phyloP scores from a whole-genome alignment of 441 rosid species.

The Brassica balearica region DNA sequence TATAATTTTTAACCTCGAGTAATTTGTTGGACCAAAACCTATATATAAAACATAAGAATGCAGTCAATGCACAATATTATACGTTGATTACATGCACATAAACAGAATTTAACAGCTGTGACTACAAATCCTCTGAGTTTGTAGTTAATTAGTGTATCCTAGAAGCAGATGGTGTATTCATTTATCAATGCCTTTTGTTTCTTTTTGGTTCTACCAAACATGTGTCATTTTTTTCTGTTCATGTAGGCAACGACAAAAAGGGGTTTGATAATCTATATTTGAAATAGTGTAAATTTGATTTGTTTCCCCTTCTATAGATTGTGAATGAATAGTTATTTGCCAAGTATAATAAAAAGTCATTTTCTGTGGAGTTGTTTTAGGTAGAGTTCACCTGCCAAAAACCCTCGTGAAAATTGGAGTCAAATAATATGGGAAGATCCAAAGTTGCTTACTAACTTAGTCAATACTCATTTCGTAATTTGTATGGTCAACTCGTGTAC shows the following conservation, averaged over 20 bases:
- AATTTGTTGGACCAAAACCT: neutral
- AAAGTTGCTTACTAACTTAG: constrained; percentile 16
- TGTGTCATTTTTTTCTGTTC: neutral
- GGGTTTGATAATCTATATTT: neutral
- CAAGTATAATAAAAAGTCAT: neutral
- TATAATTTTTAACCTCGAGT: neutral
- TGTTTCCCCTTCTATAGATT: neutral
- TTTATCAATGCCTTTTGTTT: neutral
- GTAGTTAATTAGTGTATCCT: constrained; percentile 1
- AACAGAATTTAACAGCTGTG: neutral
- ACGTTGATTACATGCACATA: neutral
- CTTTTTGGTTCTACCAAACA: neutral
- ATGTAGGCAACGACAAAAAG: neutral
- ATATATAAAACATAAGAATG: neutral
- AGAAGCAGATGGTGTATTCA: neutral
- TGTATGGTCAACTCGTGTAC: neutral
- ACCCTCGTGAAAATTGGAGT: constrained; percentile 27
- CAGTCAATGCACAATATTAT: neutral
- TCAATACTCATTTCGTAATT: constrained; percentile 11
- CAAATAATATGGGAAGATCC: constrained; percentile 11
- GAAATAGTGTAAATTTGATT: neutral
- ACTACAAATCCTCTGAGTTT: neutral
- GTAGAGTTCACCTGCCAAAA: constrained; percentile 39
- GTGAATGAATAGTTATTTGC: neutral
- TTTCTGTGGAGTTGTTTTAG: neutral